A percentile compares a stretch with the other conserved stretches of the same genome.
Conservation (phyloP, 306 rosid species). For the Lathyrus tuberosus region DNA sequence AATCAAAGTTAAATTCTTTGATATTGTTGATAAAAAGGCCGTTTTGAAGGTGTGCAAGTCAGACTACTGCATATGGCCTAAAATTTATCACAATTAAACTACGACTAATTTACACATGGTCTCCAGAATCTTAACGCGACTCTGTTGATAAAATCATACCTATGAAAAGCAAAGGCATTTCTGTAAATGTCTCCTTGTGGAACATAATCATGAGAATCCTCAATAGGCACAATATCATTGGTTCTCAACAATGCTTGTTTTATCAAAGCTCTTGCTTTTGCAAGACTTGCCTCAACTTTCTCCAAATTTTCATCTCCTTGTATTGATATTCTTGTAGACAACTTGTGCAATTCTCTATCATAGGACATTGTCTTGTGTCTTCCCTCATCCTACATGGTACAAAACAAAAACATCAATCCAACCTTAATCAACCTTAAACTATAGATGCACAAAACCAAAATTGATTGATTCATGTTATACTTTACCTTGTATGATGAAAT, state of each 20-base stretch:
- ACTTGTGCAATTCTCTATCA: slow-evolving; percentile 1
- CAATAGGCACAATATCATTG: slow-evolving; percentile 20
- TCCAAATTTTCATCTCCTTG: slow-evolving; percentile 43
- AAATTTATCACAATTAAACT: too few relatives aligned
- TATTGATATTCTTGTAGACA: background rate
- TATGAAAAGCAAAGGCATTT: slow-evolving; percentile 52
- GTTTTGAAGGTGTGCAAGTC: too few relatives aligned
- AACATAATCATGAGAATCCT: slow-evolving; percentile 45
- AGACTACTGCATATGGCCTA: too few relatives aligned
- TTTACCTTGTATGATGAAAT: slow-evolving; percentile 20
- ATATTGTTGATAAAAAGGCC: too few relatives aligned
- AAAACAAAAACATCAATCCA: slow-evolving; percentile 15
- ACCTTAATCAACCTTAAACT: background rate
- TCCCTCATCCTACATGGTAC: slow-evolving; percentile 24
- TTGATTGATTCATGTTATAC: too few relatives aligned
- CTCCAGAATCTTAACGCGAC: too few relatives aligned
- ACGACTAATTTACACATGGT: too few relatives aligned
- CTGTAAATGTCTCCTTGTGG: slow-evolving; percentile 55
- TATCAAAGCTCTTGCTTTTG: slow-evolving; percentile 54
- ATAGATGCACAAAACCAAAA: slow-evolving; percentile 1
- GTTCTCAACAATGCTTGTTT: slow-evolving; percentile 44
- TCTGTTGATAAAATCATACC: slow-evolving; percentile 34
- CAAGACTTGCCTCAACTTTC: slow-evolving; percentile 56
- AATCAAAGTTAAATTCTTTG: too few relatives aligned
- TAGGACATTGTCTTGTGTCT: background rate